Percentiles rank a stretch among this genome's conserved stretches.
Evolutionary conservation across 805 yeast genomes (phyloP).

Genomic region (Starmera pachycereana): DNA sequence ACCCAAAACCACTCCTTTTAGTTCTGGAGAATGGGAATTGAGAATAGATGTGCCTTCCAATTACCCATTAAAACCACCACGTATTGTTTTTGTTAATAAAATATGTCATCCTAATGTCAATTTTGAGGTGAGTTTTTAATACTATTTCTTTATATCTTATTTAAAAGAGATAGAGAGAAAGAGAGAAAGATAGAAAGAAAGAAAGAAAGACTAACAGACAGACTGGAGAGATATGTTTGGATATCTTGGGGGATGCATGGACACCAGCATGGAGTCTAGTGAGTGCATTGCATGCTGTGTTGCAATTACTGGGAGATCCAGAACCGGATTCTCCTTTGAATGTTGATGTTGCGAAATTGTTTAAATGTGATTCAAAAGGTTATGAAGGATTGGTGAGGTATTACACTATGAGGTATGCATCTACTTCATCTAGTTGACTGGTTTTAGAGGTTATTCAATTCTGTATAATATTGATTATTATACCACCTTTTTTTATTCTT

Average conservation of each 20-base stretch:
- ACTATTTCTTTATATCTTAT: no score
- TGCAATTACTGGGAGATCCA: conserved; percentile 49
- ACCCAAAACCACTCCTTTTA: conserved; percentile 42
- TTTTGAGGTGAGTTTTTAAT: conserved; percentile 13
- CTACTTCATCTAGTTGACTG: background rate
- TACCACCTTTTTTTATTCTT: no score
- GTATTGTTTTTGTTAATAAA: conserved; percentile 30
- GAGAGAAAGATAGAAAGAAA: no score
- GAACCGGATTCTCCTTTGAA: conserved; percentile 67
- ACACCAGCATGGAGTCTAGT: conserved; percentile 65
- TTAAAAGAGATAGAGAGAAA: no score
- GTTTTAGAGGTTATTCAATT: no score
- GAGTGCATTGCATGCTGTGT: conserved; percentile 44
- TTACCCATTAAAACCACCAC: conserved; percentile 56
- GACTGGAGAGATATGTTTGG: conserved; percentile 65
- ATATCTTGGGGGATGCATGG: conserved; percentile 53
- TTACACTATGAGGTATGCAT: conserved; percentile 21
- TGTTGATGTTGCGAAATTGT: conserved; percentile 55
- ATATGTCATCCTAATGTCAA: conserved; percentile 42
- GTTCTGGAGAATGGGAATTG: conserved; percentile 41
- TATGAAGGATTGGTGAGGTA: conserved; percentile 32
- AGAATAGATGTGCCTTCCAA: conserved; percentile 31
- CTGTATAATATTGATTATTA: no score
- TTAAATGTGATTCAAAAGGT: conserved; percentile 37
- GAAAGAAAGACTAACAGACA: conserved; percentile 4